Evolutionary conservation across 108 stramenopile genomes (phyloP), one percentile per base, ranked within the genome.

Genomic region (Epithemia pelagica): DNA sequence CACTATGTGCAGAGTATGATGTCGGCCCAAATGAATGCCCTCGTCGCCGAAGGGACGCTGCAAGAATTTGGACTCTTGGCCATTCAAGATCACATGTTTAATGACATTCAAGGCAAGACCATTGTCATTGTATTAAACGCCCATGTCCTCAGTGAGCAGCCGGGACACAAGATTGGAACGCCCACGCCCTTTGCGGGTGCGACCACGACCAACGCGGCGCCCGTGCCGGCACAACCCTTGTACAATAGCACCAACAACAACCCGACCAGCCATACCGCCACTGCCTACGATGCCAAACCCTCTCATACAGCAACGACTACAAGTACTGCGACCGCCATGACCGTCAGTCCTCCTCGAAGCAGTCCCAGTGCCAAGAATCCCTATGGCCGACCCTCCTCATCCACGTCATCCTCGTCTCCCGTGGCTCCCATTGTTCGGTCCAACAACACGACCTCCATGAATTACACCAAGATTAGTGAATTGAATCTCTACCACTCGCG

Each of bases 401-500:
- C 25, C 26, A 30, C 59, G 22, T 31, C 26, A 56, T 52, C 25
- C 25, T 27, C 61, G 10, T 23, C 32, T 30, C 19, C 58, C 46
- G 7, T 26, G 66, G 78, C 74, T 5, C 86, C 89, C 64, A 87
- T 90, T 65, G 81, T 84, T 28, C 83, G 77, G 33, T 27, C 69
- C 22, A 52, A 25, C 1, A 69, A 69, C 18, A 83, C 85, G 23
- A 77, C 76, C 20, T 76, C 79, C 37, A 83, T 91, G 69, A 46
- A 46, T 15, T 46, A 10, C 15, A 91, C 88, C 10, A 85, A 90
- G 37, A 97, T 98, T 73, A 51, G 78, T 22, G 80, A 76, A 28
- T 86, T 98, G 55, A 98, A 98, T 83, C 94, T 95, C 75, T 98
- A 98, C 78, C 82, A 90, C 65, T 96, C 94, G 72, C 87, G 91